phyloP scores from a whole-genome alignment of 192 early-diverging fungal species.

The Kappamyces sp. region DNA sequence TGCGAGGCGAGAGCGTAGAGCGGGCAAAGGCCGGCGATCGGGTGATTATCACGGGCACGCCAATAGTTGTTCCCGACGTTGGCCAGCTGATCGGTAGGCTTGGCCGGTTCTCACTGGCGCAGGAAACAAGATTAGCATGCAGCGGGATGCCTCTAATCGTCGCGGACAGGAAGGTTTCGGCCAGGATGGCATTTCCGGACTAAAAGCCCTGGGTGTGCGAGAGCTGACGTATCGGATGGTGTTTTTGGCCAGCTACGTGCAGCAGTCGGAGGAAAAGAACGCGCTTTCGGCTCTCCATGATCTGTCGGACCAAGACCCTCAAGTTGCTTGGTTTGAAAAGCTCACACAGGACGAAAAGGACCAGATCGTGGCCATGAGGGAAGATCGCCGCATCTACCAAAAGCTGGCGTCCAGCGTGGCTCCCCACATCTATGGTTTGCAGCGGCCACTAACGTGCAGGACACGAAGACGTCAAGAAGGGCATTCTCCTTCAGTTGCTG shows the following conservation, averaged over 20 bases:
- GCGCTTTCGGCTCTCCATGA: slow-evolving; percentile 51
- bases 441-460: slow-evolving; percentile 39
- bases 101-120: slow-evolving; percentile 4
- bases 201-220: slow-evolving; percentile 80
- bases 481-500: slow-evolving; percentile 84
- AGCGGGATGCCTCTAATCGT: slow-evolving; percentile 40
- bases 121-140: slow-evolving; percentile 48
- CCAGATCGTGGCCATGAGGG: slow-evolving; percentile 66
- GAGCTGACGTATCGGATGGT: slow-evolving; percentile 90
- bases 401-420: slow-evolving; percentile 78
- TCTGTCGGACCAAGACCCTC: slow-evolving; percentile 52
- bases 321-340: slow-evolving; percentile 51
- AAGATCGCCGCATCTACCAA: slow-evolving; percentile 60
- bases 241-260: slow-evolving; percentile 80
- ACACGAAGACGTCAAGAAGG: slow-evolving; percentile 93
- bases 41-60: slow-evolving; percentile 76
- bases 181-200: slow-evolving; percentile 74
- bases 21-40: slow-evolving; percentile 93
- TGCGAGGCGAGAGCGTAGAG: slow-evolving; percentile 90
- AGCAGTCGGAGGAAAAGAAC: slow-evolving; percentile 45
- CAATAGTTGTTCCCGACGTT: slow-evolving; percentile 91
- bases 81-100: slow-evolving; percentile 62
- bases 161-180: slow-evolving; percentile 50
- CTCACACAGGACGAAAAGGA: slow-evolving; percentile 69
- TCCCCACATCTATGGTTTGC: slow-evolving; percentile 77